Percentiles rank a stretch among this genome's conserved stretches.
Evolutionary conservation across 345 rosid genomes (phyloP).

Genomic region (Noccaea bulbosa): DNA sequence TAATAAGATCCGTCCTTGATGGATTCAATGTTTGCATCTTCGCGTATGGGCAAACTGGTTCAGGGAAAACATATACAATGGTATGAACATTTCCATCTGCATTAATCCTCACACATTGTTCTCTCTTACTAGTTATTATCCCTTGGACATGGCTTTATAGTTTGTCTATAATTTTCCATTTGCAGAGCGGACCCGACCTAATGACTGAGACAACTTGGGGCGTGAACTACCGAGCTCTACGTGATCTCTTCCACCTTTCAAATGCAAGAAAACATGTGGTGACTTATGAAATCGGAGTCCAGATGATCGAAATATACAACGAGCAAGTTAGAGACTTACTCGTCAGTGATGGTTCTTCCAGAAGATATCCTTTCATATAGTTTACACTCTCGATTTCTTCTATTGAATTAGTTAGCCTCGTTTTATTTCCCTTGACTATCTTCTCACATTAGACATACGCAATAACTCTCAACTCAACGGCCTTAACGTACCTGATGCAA

Average conservation of each 20-base stretch:
- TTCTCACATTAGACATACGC: conserved; percentile 82
- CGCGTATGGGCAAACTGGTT: conserved; percentile 99
- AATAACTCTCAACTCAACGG: conserved; percentile 91
- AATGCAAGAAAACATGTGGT: conserved; percentile 65
- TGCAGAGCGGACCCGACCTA: conserved; percentile 92
- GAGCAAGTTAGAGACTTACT: conserved; percentile 95
- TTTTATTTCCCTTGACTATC: conserved; percentile 52
- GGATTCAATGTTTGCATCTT: conserved; percentile 96
- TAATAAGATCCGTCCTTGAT: conserved; percentile 87
- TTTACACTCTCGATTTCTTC: not conserved
- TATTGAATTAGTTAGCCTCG: not conserved
- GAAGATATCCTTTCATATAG: conserved; percentile 79
- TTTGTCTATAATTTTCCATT: conserved; percentile 7
- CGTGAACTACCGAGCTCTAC: conserved; percentile 89
- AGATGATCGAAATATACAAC: conserved; percentile 97
- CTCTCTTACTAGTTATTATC: not conserved
- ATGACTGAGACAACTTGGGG: conserved; percentile 85
- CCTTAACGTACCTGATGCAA: conserved; percentile 97
- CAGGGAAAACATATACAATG: conserved; percentile 98
- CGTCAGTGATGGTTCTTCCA: conserved; percentile 82
- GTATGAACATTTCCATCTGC: conserved; percentile 45
- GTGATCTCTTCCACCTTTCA: conserved; percentile 82
- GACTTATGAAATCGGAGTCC: conserved; percentile 89
- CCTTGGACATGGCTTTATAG: not conserved
- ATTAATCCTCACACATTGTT: conserved; percentile 1